Base-by-base conservation (phyloP, 331 rosid species). In the Acacia concinna region DNA sequence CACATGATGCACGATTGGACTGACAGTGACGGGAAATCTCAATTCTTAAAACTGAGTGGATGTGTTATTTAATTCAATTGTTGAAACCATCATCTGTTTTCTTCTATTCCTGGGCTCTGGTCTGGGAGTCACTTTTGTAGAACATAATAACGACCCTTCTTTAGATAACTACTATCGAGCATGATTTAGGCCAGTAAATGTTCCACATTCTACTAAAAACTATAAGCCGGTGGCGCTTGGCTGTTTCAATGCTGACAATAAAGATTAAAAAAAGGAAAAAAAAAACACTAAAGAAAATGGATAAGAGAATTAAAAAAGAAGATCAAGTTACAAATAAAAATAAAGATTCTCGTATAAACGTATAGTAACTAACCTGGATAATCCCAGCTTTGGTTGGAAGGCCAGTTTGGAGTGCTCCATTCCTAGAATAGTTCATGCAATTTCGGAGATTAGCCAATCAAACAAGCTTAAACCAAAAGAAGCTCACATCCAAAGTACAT, bases 321-420 rank as follows among this genome's bases (percentile, higher is more conserved):
- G 17, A 49, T 14, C 66, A 51, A 2, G 57, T 18, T 25, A 52
- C 27, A 11, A 37, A 57, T 47, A 27, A 27, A 68, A 69, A 44
- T 49, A 73, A 34, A 1, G 17, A 44, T 74, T 71, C 15, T 11
- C 62, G 44, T 1, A 21, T 8, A 68, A 81, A 49, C 68, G 76
- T 8, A 56, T 34, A 23, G 63, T 21, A 72, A 80, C 80, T 72
- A 76, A 93, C 98, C 97, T 85, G 89, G 81, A 82, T 90, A 83
- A 30, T 84, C 87, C 91, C 89, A 93, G 9, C 78, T 84, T 78
- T 91, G 97, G 77, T 74, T 90, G 23, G 83, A 74, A 47, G 86
- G 83, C 97, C 97, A 89, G 87, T 54, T 84, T 6, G 88, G 83
- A 83, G 85, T 82, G 82, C 80, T 88, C 98, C 99, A 96, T 35